Percentiles rank a stretch among this genome's conserved stretches.
phyloP scores from a whole-genome alignment of 805 yeast genomes.

The Kodamaea fukazawae region DNA sequence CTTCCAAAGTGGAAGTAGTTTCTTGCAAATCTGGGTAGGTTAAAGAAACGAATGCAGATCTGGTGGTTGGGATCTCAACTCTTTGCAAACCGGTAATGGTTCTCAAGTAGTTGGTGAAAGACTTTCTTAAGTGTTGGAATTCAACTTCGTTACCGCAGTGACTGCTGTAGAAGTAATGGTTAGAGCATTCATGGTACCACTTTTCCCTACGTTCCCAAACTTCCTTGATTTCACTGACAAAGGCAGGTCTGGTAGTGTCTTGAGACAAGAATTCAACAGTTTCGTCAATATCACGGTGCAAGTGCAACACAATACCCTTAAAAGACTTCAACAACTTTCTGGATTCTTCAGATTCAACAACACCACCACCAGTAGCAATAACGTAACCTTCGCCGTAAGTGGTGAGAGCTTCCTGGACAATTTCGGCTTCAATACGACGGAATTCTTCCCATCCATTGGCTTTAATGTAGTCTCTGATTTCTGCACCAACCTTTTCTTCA shows the following conservation, averaged over 20 bases:
- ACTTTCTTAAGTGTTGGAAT: constrained; percentile 52
- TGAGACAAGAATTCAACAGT: constrained; percentile 69
- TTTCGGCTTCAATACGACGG: constrained; percentile 60
- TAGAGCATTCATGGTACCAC: constrained; percentile 80
- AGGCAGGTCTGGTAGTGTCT: constrained; percentile 89
- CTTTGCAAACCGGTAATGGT: constrained; percentile 57
- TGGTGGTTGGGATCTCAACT: constrained; percentile 38
- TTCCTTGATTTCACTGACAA: constrained; percentile 68
- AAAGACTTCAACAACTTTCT: constrained; percentile 61
- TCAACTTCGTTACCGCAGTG: constrained; percentile 59
- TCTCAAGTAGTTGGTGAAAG: constrained; percentile 57
- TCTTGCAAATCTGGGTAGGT: constrained; percentile 60
- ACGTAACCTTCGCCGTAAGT: constrained; percentile 51
- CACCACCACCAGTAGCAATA: constrained; percentile 95
- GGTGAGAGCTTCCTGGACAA: constrained; percentile 50
- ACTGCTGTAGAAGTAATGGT: constrained; percentile 71
- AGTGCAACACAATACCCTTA: constrained; percentile 78
- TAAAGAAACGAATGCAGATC: constrained; percentile 72
- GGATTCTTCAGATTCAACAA: constrained; percentile 75
- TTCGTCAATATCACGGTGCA: constrained; percentile 83
- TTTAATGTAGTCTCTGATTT: constrained; percentile 61
- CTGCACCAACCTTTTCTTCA: constrained; percentile 50
- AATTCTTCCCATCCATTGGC: constrained; percentile 84
- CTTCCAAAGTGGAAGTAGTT: constrained; percentile 45
- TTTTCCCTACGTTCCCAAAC: constrained; percentile 83